Conservation (phyloP, 176 grass and related monocot genomes). For the Elaeis guineensis region DNA sequence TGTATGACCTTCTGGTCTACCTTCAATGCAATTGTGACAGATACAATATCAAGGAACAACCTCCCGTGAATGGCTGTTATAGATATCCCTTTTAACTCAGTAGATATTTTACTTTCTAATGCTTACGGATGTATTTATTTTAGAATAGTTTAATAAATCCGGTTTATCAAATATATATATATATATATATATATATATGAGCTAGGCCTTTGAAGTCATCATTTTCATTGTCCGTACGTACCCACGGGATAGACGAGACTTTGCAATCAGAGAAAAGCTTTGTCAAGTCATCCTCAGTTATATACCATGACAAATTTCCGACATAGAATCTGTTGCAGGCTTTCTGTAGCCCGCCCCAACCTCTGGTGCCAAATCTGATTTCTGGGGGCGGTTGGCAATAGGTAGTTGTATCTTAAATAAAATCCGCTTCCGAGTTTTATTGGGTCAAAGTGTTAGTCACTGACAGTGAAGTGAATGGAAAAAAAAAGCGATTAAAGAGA, state of each 20-base stretch:
- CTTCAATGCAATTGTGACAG: constrained; percentile 53
- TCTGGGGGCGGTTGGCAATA: constrained; percentile 37
- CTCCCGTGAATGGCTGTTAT: too few relatives aligned
- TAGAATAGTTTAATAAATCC: too few relatives aligned
- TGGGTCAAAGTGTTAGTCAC: not conserved
- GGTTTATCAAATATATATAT: too few relatives aligned
- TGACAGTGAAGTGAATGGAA: not conserved
- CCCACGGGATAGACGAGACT: too few relatives aligned
- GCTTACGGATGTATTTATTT: too few relatives aligned
- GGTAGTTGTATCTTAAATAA: constrained; percentile 82
- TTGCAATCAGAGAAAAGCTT: constrained; percentile 35
- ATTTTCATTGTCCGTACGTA: too few relatives aligned
- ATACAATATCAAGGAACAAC: constrained; percentile 44
- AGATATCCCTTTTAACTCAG: too few relatives aligned
- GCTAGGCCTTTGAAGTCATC: too few relatives aligned
- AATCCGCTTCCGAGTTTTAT: constrained; percentile 62
- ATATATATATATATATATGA: too few relatives aligned
- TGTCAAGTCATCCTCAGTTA: constrained; percentile 68
- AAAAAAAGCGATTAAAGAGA: not conserved
- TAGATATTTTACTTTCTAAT: too few relatives aligned
- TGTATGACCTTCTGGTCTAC: constrained; percentile 59
- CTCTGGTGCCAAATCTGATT: constrained; percentile 69
- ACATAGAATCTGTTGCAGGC: constrained; percentile 73
- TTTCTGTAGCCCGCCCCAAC: constrained; percentile 43
- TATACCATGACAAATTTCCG: constrained; percentile 81